Percentiles rank a stretch among this genome's conserved stretches.
These are phyloP conservation scores for Suillus subalutaceus DNA, from an alignment of 768 basidiomycete species.

Conservation along the genomic window DNA sequence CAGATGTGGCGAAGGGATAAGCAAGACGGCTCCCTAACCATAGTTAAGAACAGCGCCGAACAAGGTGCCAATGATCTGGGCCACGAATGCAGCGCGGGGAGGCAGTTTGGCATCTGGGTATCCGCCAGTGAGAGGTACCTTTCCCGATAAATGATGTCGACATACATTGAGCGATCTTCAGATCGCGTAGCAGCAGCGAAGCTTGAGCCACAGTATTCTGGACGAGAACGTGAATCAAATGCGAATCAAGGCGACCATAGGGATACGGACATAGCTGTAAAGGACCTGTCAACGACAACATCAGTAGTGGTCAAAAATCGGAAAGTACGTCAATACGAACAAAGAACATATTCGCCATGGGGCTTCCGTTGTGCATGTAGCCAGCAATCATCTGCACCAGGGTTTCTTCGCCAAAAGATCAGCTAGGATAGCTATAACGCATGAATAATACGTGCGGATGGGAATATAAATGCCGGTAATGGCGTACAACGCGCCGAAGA, in stretches of 20 bases:
- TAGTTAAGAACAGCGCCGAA: slow-evolving; percentile 53
- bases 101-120: slow-evolving; percentile 54
- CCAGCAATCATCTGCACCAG: slow-evolving; percentile 41
- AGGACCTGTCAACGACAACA: slow-evolving; percentile 43
- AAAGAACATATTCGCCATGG: slow-evolving; percentile 48
- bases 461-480: slow-evolving; percentile 40
- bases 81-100: slow-evolving; percentile 63
- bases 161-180: slow-evolving; percentile 45
- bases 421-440: neutral
- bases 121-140: slow-evolving; percentile 39
- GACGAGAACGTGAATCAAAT: neutral
- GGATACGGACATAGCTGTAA: slow-evolving; percentile 34
- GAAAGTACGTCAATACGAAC: slow-evolving; percentile 14
- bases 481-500: slow-evolving; percentile 56
- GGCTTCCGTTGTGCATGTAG: slow-evolving; percentile 39
- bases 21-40: slow-evolving; percentile 26
- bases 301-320: slow-evolving; percentile 35
- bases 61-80: slow-evolving; percentile 58
- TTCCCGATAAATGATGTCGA: neutral
- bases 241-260: neutral
- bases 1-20: neutral
- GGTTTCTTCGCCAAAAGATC: slow-evolving; percentile 18
- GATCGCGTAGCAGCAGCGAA: slow-evolving; percentile 53
- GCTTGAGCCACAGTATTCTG: slow-evolving; percentile 39
- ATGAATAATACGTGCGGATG: slow-evolving; percentile 22